Conservation (phyloP, 2,329 filamentous ascomycete species). For the Pseudogymnoascus sp. region DNA sequence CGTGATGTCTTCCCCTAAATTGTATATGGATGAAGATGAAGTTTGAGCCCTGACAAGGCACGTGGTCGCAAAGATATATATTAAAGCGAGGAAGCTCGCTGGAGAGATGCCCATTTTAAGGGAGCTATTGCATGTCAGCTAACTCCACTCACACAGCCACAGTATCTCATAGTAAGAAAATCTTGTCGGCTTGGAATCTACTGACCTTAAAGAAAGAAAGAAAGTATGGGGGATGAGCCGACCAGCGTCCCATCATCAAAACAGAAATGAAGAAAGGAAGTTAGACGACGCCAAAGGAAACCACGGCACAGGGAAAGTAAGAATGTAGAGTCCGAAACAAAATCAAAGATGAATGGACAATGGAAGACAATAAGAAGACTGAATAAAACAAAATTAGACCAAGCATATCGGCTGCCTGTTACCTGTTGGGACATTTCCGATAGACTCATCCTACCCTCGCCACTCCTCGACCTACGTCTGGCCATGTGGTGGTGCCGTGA, state of each 20-base stretch:
- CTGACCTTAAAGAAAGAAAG: neutral
- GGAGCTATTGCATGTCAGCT: neutral
- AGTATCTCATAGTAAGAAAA: neutral
- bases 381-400: slow-evolving; percentile 1
- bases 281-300: slow-evolving; percentile 2
- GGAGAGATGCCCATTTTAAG: neutral
- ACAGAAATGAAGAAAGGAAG: slow-evolving; percentile 3
- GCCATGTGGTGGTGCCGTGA: neutral
- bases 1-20: slow-evolving; percentile 17
- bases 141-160: neutral
- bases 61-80: neutral
- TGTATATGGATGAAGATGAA: neutral
- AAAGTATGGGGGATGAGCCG: neutral
- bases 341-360: neutral
- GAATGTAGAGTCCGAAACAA: neutral
- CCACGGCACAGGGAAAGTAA: neutral
- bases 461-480: neutral
- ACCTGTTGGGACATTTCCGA: neutral
- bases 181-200: neutral
- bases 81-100: neutral
- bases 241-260: neutral
- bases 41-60: neutral
- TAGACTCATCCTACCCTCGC: neutral
- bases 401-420: neutral
- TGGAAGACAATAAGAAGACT: neutral